phyloP scores from a whole-genome alignment of 257 asterid genomes.

The Plantago elongata region DNA sequence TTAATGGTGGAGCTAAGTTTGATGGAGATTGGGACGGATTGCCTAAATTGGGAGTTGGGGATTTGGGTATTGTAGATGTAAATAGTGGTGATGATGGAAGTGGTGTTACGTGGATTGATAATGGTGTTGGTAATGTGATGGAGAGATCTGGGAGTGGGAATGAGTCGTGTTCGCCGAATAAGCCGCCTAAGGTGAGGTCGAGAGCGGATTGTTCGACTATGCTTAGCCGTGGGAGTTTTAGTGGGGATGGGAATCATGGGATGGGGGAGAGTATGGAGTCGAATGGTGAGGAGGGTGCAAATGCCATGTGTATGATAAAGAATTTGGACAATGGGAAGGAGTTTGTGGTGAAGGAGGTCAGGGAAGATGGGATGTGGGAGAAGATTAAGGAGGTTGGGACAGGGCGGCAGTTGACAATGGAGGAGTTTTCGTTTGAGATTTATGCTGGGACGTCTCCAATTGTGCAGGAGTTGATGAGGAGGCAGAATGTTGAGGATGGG shows the following conservation, averaged over 20 bases:
- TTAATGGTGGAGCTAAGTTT: conserved; percentile 22
- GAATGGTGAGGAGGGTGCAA: conserved; percentile 25
- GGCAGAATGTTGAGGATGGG: conserved; percentile 83
- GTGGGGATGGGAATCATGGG: conserved; percentile 17
- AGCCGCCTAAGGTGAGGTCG: conserved; percentile 39
- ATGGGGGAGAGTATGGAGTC: conserved; percentile 4
- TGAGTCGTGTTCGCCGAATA: conserved; percentile 31
- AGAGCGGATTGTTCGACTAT: conserved; percentile 16
- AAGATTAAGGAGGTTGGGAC: conserved; percentile 88
- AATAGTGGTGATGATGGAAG: not conserved
- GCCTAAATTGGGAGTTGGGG: no score
- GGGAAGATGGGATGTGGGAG: conserved; percentile 92
- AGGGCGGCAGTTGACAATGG: conserved; percentile 92
- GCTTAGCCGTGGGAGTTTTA: conserved; percentile 16
- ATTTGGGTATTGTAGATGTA: conserved; percentile 8
- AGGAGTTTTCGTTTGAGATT: conserved; percentile 82
- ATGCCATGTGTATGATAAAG: conserved; percentile 65
- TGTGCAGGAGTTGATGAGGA: conserved; percentile 92
- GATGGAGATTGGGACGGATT: conserved; percentile 14
- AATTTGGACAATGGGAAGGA: conserved; percentile 93
- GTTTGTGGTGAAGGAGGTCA: conserved; percentile 85
- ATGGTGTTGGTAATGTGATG: not conserved
- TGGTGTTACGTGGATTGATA: conserved; percentile 23
- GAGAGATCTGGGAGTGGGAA: conserved; percentile 12
- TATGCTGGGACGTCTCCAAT: conserved; percentile 93